Conservation (phyloP, 805 yeast genomes). For the Metschnikowia koreensis region DNA sequence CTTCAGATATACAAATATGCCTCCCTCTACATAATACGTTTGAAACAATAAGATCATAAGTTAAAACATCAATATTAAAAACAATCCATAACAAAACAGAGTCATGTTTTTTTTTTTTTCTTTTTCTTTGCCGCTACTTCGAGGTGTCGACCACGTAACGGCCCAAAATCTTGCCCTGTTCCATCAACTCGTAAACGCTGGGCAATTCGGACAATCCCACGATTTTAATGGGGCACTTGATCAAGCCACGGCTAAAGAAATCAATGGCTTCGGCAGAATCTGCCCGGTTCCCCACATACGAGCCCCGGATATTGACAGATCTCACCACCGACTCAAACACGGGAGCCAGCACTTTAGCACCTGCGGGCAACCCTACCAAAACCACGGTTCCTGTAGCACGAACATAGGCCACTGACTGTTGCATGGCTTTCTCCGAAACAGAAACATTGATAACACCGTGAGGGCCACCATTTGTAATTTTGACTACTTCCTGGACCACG, state of each 20-base stretch:
- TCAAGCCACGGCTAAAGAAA: constrained; percentile 69
- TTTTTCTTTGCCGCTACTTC: too few species aligned
- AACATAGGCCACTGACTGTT: constrained; percentile 39
- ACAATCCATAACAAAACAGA: too few species aligned
- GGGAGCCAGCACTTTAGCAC: constrained; percentile 66
- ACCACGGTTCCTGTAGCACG: constrained; percentile 34
- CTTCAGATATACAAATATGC: too few species aligned
- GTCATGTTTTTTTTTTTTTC: too few species aligned
- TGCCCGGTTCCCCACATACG: constrained; percentile 86
- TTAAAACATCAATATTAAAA: too few species aligned
- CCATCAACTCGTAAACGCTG: constrained; percentile 72
- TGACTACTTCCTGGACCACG: constrained; percentile 52
- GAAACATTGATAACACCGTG: constrained; percentile 77
- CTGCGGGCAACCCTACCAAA: constrained; percentile 74
- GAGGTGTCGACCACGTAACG: constrained; percentile 83
- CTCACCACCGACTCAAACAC: constrained; percentile 74
- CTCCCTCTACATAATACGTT: too few species aligned
- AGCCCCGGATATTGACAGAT: constrained; percentile 71
- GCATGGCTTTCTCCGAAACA: constrained; percentile 67
- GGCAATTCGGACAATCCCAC: constrained; percentile 74
- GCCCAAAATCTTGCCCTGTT: constrained; percentile 80
- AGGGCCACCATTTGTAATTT: constrained; percentile 69
- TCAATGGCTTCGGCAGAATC: constrained; percentile 81
- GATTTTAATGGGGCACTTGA: constrained; percentile 69
- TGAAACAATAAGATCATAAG: too few species aligned